These are phyloP conservation scores for Fraxinus pennsylvanica DNA, from an alignment of 257 asterid species.

Conservation along the genomic window DNA sequence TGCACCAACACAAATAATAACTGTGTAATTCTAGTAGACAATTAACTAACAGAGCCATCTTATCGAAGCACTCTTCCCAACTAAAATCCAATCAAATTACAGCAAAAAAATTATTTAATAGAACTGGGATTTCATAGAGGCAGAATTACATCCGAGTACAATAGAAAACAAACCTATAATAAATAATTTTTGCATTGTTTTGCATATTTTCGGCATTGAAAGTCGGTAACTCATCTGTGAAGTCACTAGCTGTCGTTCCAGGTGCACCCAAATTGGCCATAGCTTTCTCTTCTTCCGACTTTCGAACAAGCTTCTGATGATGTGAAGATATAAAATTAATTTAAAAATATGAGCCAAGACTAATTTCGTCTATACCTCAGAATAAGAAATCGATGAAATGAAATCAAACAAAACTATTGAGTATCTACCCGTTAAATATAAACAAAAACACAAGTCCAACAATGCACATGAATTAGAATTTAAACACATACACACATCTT, in stretches of 20 bases:
- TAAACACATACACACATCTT: not conserved
- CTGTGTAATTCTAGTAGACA: not conserved
- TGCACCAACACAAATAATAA: not conserved
- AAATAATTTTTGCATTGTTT: conserved; percentile 40
- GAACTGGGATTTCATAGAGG: not conserved
- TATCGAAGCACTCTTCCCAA: not conserved
- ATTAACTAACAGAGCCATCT: not conserved
- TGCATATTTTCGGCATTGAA: conserved; percentile 45
- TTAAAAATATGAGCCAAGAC: not conserved
- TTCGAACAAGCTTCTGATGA: not conserved
- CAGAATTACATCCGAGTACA: not conserved
- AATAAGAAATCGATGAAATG: not conserved
- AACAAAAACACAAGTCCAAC: not conserved
- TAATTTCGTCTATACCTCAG: not conserved
- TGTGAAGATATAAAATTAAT: not conserved
- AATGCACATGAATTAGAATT: not conserved
- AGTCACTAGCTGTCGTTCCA: conserved; percentile 32
- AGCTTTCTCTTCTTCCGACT: not conserved
- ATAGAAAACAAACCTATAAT: conserved; percentile 39
- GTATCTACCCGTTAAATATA: not conserved
- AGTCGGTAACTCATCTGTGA: conserved; percentile 36
- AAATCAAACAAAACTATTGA: not conserved
- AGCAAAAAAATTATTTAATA: not conserved
- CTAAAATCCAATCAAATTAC: not conserved
- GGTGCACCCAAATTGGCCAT: conserved; percentile 27